Evolutionary conservation across 371 early-diverging fungal genomes (phyloP), one percentile per base, ranked within the genome.

Genomic region (Saksenaea oblongispora): DNA sequence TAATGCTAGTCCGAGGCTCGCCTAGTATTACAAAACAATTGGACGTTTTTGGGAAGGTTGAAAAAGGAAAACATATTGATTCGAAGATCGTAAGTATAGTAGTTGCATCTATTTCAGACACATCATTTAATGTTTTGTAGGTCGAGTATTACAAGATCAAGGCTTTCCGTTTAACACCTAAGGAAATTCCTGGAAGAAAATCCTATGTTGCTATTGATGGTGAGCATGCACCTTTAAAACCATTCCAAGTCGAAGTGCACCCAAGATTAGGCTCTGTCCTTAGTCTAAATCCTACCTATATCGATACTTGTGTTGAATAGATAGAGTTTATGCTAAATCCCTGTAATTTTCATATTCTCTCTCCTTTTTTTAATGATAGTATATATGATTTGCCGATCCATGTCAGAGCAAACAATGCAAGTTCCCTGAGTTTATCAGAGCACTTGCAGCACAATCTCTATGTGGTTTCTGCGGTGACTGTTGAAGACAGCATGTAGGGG

Each of bases 211-310:
- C 87, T 2, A 82, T 88, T 54, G 88, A 88, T 67, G 88, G 88
- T 14, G 88, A 88, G 34, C 85, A 82, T 59, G 82, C 84, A 24
- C 83, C 85, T 7, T 71, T 73, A 18, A 76, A 78, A 28, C 82
- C 86, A 2, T 85, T 86, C 61, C 88, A 88, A 59, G 85, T 85
- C 7, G 83, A 88, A 58, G 85, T 84, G 9, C 86, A 86, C 66
- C 80, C 79, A 44, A 70, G 76, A n/a, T 65, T 86, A 18, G 76
- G 74, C 14, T 77, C 72, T 51, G 74, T 87, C 3, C 56, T 86
- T 24, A 78, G 80, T 31, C 60, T 86, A 37, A 70, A 79, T 34
- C 63, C 73, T 27, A 59, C 51, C 14, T 78, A 65, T 73, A 39
- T 59, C 31, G 58, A 68, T 44, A 67, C 68, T 9, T 54, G 61